Conservation (phyloP, 495 filamentous ascomycete species). For the Tuber microsphaerosporum region DNA sequence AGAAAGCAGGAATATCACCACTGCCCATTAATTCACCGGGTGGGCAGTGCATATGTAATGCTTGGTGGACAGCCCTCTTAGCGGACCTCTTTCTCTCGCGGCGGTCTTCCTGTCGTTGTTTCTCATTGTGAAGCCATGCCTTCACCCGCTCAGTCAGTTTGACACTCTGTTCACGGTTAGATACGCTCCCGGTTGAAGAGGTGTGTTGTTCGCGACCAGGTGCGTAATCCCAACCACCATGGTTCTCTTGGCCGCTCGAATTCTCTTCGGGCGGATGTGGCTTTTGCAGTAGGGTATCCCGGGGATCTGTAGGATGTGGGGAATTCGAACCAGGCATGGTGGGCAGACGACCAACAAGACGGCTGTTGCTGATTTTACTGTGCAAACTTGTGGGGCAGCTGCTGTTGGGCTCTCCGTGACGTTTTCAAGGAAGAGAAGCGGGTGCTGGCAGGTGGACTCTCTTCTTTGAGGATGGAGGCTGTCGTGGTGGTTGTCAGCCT, state of each 20-base stretch:
- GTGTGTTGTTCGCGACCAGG: background rate
- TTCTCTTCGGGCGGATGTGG: background rate
- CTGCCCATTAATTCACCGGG: background rate
- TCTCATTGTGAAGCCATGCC: conserved; percentile 26
- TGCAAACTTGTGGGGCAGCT: conserved; percentile 18
- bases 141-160: conserved; percentile 15
- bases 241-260: background rate
- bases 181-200: background rate
- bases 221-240: background rate
- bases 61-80: conserved; percentile 11
- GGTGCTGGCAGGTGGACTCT: conserved; percentile 1
- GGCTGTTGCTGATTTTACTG: conserved; percentile 22
- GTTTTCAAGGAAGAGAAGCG: background rate
- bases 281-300: background rate
- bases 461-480: conserved; percentile 6
- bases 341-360: conserved; percentile 26
- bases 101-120: conserved; percentile 22
- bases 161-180: background rate
- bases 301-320: background rate
- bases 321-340: conserved; percentile 6
- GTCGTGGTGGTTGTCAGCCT: conserved; percentile 7
- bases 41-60: background rate
- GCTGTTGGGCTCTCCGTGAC: background rate
- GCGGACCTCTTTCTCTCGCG: conserved; percentile 21
- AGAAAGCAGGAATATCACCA: conserved; percentile 7